Evolutionary conservation across 1,139 yeast genomes (phyloP).

Genomic region (Yamadazyma oceani): DNA sequence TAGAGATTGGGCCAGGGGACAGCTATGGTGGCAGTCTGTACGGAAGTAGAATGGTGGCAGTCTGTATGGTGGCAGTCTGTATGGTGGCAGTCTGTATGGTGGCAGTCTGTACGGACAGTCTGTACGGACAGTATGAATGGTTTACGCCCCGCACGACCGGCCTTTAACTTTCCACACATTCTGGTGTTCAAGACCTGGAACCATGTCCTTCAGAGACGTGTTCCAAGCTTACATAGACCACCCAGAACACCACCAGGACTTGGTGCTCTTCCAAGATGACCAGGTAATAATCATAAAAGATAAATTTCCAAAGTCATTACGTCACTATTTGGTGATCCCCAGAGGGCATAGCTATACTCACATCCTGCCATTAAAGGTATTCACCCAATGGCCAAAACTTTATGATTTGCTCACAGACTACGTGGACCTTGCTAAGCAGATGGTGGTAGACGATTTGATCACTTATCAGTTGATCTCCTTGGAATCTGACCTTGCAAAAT

Average conservation of each 20-base stretch:
- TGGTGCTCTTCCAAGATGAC: conserved; percentile 46
- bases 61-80: too few relatives aligned
- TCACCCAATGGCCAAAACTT: conserved; percentile 32
- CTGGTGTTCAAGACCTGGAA: too few relatives aligned
- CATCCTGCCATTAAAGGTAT: conserved; percentile 54
- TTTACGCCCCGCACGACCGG: too few relatives aligned
- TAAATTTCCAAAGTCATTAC: conserved; percentile 59
- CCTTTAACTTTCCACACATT: too few relatives aligned
- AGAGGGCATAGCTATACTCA: conserved; percentile 39
- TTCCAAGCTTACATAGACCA: conserved; percentile 34
- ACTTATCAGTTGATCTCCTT: conserved; percentile 20
- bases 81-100: too few relatives aligned
- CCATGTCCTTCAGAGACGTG: conserved; percentile 36
- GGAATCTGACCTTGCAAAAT: conserved; percentile 9
- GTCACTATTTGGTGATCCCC: conserved; percentile 66
- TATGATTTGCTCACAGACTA: conserved; percentile 34
- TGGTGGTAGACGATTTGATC: conserved; percentile 38
- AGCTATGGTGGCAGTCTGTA: too few relatives aligned
- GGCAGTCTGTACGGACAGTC: too few relatives aligned
- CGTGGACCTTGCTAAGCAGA: conserved; percentile 42
- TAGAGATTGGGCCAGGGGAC: neutral
- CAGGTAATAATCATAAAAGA: conserved; percentile 60
- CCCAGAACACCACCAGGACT: conserved; percentile 24
- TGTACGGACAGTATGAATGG: too few relatives aligned
- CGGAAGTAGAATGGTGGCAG: too few relatives aligned